phyloP scores from a whole-genome alignment of 2,329 filamentous ascomycete genomes.

The Fusarium nodosum region DNA sequence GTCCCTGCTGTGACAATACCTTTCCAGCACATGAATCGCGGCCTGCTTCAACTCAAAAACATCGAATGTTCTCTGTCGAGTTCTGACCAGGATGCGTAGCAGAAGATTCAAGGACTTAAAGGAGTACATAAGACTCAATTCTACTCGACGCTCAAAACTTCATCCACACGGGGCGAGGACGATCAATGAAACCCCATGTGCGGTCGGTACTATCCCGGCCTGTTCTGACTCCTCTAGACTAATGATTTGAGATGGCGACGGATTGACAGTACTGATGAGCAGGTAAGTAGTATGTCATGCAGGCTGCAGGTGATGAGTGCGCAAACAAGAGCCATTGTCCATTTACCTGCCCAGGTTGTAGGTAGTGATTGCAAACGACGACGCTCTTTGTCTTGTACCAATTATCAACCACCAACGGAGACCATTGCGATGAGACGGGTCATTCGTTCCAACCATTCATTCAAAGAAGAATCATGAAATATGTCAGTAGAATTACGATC shows the following conservation, averaged over 20 bases:
- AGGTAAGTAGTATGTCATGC: constrained; percentile 14
- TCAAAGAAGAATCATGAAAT: neutral
- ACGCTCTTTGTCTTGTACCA: constrained; percentile 9
- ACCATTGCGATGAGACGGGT: constrained; percentile 4
- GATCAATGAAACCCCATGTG: constrained; percentile 15
- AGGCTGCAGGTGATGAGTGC: constrained; percentile 30
- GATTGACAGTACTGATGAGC: constrained; percentile 1
- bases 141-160: constrained; percentile 15
- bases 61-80: constrained; percentile 9
- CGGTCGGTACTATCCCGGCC: neutral
- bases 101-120: constrained; percentile 9
- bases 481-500: constrained; percentile 3
- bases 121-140: constrained; percentile 2
- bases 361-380: constrained; percentile 14
- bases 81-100: constrained; percentile 14
- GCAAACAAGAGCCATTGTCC: constrained; percentile 21
- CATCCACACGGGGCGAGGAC: constrained; percentile 8
- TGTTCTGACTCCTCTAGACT: neutral
- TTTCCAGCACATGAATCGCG: constrained; percentile 2
- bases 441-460: constrained; percentile 1
- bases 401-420: constrained; percentile 3
- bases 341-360: neutral
- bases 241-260: neutral
- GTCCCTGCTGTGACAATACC: neutral
- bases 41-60: constrained; percentile 2